phyloP scores from a whole-genome alignment of 2,329 filamentous ascomycete species.

The Cladophialophora exuberans region DNA sequence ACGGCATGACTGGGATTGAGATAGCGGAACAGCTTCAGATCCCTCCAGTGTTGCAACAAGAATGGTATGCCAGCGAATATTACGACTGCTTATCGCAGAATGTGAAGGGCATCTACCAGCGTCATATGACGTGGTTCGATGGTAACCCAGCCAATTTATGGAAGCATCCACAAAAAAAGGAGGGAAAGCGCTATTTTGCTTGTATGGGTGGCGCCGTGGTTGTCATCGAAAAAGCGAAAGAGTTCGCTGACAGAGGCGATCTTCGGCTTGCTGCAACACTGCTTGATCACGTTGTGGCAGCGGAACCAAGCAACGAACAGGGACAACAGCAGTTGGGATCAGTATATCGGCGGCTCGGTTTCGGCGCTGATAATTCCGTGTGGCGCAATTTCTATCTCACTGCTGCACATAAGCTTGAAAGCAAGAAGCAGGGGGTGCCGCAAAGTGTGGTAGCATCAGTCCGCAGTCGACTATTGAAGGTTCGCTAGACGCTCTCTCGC shows the following conservation, averaged over 20 bases:
- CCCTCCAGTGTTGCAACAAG: constrained; percentile 38
- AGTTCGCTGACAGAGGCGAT: constrained; percentile 38
- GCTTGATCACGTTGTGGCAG: constrained; percentile 41
- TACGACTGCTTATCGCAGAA: constrained; percentile 46
- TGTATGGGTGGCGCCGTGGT: constrained; percentile 42
- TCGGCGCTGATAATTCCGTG: constrained; percentile 44
- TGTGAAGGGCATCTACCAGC: constrained; percentile 45
- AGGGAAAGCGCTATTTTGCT: constrained; percentile 41
- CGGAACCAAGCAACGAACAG: constrained; percentile 31
- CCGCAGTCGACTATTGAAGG: constrained; percentile 1
- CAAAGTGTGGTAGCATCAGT: background rate
- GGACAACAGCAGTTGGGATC: constrained; percentile 36
- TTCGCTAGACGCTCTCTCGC: constrained; percentile 7
- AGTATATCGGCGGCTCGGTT: constrained; percentile 42
- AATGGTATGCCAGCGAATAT: constrained; percentile 41
- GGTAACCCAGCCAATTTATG: constrained; percentile 42
- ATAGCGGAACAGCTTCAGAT: constrained; percentile 45
- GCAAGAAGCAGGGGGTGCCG: background rate
- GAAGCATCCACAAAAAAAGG: constrained; percentile 41
- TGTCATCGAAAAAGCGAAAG: constrained; percentile 38
- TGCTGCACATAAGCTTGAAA: constrained; percentile 36
- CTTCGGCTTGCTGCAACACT: constrained; percentile 46
- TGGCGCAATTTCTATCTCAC: constrained; percentile 48
- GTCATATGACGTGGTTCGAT: constrained; percentile 41
- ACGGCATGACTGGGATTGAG: constrained; percentile 42